Evolutionary conservation across 2,329 filamentous ascomycete genomes (phyloP).

Genomic region (Cadophora sp.): DNA sequence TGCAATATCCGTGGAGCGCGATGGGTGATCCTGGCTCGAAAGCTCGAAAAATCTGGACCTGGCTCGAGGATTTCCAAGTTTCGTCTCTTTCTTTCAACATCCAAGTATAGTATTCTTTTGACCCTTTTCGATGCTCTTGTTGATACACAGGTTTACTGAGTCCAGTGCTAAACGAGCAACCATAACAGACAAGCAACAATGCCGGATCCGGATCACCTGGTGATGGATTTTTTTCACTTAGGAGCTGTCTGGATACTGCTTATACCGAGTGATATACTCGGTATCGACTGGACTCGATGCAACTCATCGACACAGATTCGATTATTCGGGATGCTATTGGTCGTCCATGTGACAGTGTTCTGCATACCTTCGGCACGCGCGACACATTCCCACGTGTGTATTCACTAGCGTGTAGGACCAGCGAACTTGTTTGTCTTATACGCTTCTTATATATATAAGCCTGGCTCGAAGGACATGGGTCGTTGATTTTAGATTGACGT

Average conservation of each 20-base stretch:
- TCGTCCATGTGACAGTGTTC: neutral
- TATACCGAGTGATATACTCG: neutral
- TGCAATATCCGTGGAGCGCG: neutral
- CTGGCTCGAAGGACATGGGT: too few species aligned
- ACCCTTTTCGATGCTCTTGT: too few species aligned
- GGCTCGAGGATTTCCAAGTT: neutral
- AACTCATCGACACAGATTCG: neutral
- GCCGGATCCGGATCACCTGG: neutral
- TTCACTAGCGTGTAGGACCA: neutral
- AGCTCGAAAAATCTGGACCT: neutral
- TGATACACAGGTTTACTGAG: too few species aligned
- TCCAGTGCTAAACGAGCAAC: neutral
- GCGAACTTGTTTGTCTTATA: neutral
- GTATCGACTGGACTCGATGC: neutral
- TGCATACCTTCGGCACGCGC: neutral
- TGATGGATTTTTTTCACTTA: neutral
- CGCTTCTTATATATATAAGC: neutral
- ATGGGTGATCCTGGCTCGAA: neutral
- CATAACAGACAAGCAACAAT: too few species aligned
- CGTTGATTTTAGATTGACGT: neutral
- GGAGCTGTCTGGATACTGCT: neutral
- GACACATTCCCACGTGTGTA: neutral
- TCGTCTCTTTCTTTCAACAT: neutral
- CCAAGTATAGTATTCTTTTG: too few species aligned
- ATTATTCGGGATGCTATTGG: neutral